These are phyloP conservation scores for Combretum micranthum DNA, from an alignment of 345 rosid species.

Conservation along the genomic window DNA sequence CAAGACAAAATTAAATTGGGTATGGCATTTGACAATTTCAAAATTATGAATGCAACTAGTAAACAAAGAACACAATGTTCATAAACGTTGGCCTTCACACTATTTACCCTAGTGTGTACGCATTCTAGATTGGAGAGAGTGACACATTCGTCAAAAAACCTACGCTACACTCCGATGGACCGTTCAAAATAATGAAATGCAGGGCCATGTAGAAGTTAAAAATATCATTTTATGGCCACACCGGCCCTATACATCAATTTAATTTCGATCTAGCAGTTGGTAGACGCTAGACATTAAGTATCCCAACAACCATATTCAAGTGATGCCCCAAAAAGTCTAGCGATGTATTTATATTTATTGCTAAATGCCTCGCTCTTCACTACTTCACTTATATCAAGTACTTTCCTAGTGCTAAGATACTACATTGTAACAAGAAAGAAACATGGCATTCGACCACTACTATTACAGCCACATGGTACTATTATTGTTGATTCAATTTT, in stretches of 20 bases:
- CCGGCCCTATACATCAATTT: too few relatives aligned
- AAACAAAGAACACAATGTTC: too few relatives aligned
- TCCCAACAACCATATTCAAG: neutral
- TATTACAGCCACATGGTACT: neutral
- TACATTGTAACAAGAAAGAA: neutral
- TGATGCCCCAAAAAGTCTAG: neutral
- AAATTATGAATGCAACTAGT: too few relatives aligned
- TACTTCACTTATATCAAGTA: neutral
- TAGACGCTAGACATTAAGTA: too few relatives aligned
- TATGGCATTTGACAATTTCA: too few relatives aligned
- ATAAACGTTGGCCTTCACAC: too few relatives aligned
- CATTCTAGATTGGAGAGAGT: neutral
- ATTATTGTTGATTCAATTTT: constrained; percentile 4
- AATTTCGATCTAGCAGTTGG: too few relatives aligned
- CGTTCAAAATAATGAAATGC: neutral
- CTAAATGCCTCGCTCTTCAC: neutral
- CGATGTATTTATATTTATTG: neutral
- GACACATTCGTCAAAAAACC: neutral
- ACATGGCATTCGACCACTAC: neutral
- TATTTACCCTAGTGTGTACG: neutral
- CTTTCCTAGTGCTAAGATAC: too few relatives aligned
- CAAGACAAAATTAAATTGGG: too few relatives aligned
- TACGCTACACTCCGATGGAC: neutral
- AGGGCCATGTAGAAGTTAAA: neutral
- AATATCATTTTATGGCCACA: too few relatives aligned